phyloP scores from a whole-genome alignment of 1,139 yeast genomes.

The Yamadazyma epiphylla region DNA sequence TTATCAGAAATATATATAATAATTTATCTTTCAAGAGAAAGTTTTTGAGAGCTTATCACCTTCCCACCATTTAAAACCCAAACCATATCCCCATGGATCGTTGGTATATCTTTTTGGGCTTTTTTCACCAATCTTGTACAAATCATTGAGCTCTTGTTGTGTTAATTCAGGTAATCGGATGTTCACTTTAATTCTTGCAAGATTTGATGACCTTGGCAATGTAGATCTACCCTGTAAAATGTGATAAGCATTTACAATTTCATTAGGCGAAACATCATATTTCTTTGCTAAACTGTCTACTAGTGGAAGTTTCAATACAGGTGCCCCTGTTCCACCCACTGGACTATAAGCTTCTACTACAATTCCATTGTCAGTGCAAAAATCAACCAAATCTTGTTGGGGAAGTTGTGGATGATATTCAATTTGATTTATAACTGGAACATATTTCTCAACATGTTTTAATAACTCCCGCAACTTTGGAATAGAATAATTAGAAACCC shows the following conservation, averaged over 20 bases:
- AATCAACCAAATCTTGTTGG: constrained; percentile 33
- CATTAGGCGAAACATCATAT: constrained; percentile 29
- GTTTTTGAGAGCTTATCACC: constrained; percentile 18
- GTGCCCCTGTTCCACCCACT: constrained; percentile 63
- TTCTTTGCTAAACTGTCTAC: constrained; percentile 40
- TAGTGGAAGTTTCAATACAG: constrained; percentile 30
- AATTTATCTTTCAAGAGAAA: too few relatives aligned
- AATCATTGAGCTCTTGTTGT: constrained; percentile 35
- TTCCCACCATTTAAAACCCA: constrained; percentile 36
- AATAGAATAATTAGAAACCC: constrained; percentile 42
- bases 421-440: constrained; percentile 40
- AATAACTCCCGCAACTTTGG: constrained; percentile 34
- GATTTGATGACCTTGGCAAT: constrained; percentile 36
- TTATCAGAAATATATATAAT: too few relatives aligned
- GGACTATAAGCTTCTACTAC: constrained; percentile 70
- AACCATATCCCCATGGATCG: constrained; percentile 36
- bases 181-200: constrained; percentile 30
- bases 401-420: constrained; percentile 49
- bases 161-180: constrained; percentile 36
- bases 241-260: constrained; percentile 36
- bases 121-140: constrained; percentile 41
- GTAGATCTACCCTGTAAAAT: constrained; percentile 29
- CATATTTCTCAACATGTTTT: constrained; percentile 19
- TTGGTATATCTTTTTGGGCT: constrained; percentile 36
- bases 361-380: constrained; percentile 35